A percentile compares a stretch with the other conserved stretches of the same genome.
Conservation (phyloP, 768 basidiomycete genomes). For the Tubosaeta sp. region DNA sequence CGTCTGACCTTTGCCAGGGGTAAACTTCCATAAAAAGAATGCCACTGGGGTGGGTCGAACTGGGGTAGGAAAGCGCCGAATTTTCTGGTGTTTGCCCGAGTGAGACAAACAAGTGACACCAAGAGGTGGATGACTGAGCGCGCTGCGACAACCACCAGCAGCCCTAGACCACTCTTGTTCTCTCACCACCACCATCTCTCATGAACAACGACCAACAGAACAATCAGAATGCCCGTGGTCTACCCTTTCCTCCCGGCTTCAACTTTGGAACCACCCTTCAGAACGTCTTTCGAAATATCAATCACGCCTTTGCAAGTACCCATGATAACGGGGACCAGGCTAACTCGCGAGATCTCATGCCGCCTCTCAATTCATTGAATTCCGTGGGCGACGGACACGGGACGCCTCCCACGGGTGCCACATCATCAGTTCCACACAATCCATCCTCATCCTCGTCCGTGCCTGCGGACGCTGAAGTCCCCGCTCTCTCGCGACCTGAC, state of each 20-base stretch:
- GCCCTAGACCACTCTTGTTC: conserved; percentile 9
- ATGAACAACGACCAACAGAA: conserved; percentile 18
- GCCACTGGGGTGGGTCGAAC: conserved; percentile 13
- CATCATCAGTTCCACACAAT: neutral
- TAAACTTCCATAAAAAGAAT: neutral
- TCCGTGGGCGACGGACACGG: neutral
- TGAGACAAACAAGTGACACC: conserved; percentile 19
- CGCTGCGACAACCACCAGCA: neutral
- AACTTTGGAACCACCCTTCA: conserved; percentile 26
- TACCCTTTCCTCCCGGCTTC: conserved; percentile 16
- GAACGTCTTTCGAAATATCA: conserved; percentile 29
- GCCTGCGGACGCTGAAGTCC: conserved; percentile 5
- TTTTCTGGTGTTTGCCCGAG: conserved; percentile 31
- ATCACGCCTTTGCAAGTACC: conserved; percentile 26
- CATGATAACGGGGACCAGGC: conserved; percentile 2
- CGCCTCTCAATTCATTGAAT: conserved; percentile 4
- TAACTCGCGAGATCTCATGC: neutral
- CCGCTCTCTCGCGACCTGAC: conserved; percentile 1
- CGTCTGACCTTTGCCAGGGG: neutral
- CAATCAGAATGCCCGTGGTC: conserved; percentile 3
- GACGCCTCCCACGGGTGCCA: neutral
- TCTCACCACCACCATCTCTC: conserved; percentile 16
- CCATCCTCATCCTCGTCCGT: conserved; percentile 4
- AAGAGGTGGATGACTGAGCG: neutral
- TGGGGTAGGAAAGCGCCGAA: conserved; percentile 8